Percentiles rank a stretch among this genome's conserved stretches.
phyloP scores from a whole-genome alignment of 2,329 filamentous ascomycete species.

The Aulographum hederae region DNA sequence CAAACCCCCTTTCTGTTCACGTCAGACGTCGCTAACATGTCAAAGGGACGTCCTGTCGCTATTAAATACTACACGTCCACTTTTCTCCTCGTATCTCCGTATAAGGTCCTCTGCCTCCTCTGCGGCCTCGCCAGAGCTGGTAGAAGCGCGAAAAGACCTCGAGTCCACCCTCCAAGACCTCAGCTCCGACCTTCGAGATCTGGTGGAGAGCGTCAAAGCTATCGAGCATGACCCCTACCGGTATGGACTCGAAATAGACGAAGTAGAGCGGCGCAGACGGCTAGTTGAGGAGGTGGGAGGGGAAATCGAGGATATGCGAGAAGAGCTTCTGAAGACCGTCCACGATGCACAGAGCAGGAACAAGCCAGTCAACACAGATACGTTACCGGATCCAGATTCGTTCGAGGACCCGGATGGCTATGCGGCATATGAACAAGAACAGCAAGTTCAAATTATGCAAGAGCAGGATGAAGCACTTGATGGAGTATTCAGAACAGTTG shows the following conservation, averaged over 20 bases:
- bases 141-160: conserved; percentile 54
- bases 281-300: conserved; percentile 78
- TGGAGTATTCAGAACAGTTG: conserved; percentile 82
- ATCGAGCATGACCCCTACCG: conserved; percentile 74
- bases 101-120: conserved; percentile 72
- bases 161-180: conserved; percentile 56
- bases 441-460: conserved; percentile 80
- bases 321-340: conserved; percentile 51
- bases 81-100: conserved; percentile 88
- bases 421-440: conserved; percentile 72
- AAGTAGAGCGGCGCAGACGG: conserved; percentile 61
- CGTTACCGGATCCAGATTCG: conserved; percentile 40
- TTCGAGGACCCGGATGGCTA: conserved; percentile 45
- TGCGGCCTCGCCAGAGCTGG: conserved; percentile 49
- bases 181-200: conserved; percentile 71
- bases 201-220: conserved; percentile 70
- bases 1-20: neutral
- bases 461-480: conserved; percentile 91
- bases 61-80: conserved; percentile 60
- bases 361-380: conserved; percentile 23
- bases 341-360: conserved; percentile 19
- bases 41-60: conserved; percentile 72
- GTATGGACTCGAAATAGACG: conserved; percentile 69
- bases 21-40: neutral
- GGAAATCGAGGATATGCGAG: conserved; percentile 78